Evolutionary conservation across 768 basidiomycete genomes (phyloP).

Genomic region (Auriscalpium microsporum): DNA sequence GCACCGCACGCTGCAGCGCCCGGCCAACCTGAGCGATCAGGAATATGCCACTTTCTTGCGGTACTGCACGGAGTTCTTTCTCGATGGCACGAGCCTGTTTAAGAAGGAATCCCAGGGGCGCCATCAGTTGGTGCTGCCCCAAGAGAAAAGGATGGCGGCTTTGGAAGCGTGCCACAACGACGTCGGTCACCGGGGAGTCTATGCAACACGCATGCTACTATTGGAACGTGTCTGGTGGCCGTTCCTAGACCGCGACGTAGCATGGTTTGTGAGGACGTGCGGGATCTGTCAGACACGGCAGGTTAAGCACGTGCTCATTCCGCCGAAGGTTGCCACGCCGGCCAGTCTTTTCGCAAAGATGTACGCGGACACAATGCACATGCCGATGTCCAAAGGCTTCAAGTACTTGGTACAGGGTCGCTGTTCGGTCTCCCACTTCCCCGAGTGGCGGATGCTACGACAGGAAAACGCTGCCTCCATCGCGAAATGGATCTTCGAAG

Average conservation of each 20-base stretch:
- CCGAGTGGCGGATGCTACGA: conserved; percentile 23
- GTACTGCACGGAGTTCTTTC: too few relatives aligned
- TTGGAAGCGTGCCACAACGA: conserved; percentile 14
- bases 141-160: background rate
- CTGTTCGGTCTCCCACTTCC: conserved; percentile 26
- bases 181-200: conserved; percentile 15
- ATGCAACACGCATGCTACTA: conserved; percentile 2
- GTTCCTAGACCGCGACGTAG: conserved; percentile 10
- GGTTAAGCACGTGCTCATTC: conserved; percentile 14
- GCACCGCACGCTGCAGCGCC: too few relatives aligned
- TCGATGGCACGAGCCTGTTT: conserved; percentile 7
- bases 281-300: conserved; percentile 30
- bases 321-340: conserved; percentile 13
- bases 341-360: conserved; percentile 25
- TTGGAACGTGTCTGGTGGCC: conserved; percentile 21
- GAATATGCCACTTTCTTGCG: too few relatives aligned
- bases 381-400: conserved; percentile 27
- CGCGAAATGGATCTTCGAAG: conserved; percentile 27
- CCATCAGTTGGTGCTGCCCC: conserved; percentile 15
- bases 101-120: conserved; percentile 4
- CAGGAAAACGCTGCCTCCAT: conserved; percentile 22
- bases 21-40: too few relatives aligned
- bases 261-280: conserved; percentile 23
- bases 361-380: conserved; percentile 33
- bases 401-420: conserved; percentile 29